Percentiles rank a stretch among this genome's conserved stretches.
These are phyloP conservation scores for Dryas octopetala DNA, from an alignment of 306 rosid genomes.

Conservation along the genomic window DNA sequence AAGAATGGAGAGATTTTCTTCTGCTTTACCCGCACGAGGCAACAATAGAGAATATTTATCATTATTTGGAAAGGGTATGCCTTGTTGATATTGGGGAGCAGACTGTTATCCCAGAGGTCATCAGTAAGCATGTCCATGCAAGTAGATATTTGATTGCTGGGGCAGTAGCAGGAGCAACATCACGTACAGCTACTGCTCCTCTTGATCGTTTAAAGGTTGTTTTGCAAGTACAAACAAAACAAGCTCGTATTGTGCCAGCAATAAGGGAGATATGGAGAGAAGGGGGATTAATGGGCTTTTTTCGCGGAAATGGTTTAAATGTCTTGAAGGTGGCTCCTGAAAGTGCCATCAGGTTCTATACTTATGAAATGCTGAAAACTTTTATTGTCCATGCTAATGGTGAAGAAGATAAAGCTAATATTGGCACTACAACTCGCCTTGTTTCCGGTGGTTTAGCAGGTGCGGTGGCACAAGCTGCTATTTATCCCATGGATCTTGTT, in stretches of 20 bases:
- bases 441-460: conserved; percentile 90
- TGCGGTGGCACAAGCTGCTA: conserved; percentile 80
- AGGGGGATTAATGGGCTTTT: conserved; percentile 68
- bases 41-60: conserved; percentile 86
- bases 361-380: conserved; percentile 65
- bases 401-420: conserved; percentile 42
- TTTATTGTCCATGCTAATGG: conserved; percentile 51
- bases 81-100: conserved; percentile 90
- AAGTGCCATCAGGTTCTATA: conserved; percentile 80
- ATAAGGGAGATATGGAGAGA: conserved; percentile 58
- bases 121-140: conserved; percentile 71
- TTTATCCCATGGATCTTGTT: conserved; percentile 87
- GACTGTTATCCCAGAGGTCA: conserved; percentile 69
- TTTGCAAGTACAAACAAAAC: conserved; percentile 76
- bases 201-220: conserved; percentile 82
- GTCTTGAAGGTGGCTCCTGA: conserved; percentile 86
- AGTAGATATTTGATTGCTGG: conserved; percentile 83
- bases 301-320: conserved; percentile 84
- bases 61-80: conserved; percentile 79
- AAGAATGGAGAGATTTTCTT: conserved; percentile 95
- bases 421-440: conserved; percentile 60
- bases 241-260: conserved; percentile 67
- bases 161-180: conserved; percentile 82
- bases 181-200: conserved; percentile 88
- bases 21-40: conserved; percentile 86